These are phyloP conservation scores for Zelonia costaricensis DNA, from an alignment of 208 protist genomes.

Conservation along the genomic window DNA sequence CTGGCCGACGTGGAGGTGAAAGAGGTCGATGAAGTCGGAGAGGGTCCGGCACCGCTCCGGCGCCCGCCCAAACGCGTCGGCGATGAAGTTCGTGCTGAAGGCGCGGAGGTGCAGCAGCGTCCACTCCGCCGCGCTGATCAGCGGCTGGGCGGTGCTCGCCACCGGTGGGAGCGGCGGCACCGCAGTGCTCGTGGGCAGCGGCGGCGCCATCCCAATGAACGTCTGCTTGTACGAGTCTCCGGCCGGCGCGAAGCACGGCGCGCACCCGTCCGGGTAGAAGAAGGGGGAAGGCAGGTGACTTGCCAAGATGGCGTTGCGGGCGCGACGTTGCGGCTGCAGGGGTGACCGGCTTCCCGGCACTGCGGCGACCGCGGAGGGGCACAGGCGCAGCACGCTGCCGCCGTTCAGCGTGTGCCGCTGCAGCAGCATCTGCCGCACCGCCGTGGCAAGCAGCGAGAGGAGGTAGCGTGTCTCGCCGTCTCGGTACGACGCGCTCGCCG, in stretches of 20 bases:
- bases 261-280: conserved; percentile 44
- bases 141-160: not conserved
- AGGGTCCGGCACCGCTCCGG: conserved; percentile 46
- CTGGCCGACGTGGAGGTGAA: conserved; percentile 71
- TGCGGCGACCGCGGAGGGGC: not conserved
- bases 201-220: conserved; percentile 57
- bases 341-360: not conserved
- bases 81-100: conserved; percentile 51
- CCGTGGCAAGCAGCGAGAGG: conserved; percentile 75
- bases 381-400: conserved; percentile 21
- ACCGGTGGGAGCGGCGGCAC: conserved; percentile 3
- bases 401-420: conserved; percentile 14
- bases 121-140: conserved; percentile 24
- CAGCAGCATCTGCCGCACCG: conserved; percentile 53
- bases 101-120: conserved; percentile 43
- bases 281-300: conserved; percentile 43
- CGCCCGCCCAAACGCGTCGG: conserved; percentile 35
- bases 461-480: conserved; percentile 62
- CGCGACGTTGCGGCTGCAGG: not conserved
- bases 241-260: conserved; percentile 71
- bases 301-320: not conserved
- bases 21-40: conserved; percentile 66
- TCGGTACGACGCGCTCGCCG: conserved; percentile 30
- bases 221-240: conserved; percentile 62
- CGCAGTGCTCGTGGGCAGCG: conserved; percentile 15